phyloP scores from a whole-genome alignment of 768 basidiomycete species.

The Gymnopilus junonius region DNA sequence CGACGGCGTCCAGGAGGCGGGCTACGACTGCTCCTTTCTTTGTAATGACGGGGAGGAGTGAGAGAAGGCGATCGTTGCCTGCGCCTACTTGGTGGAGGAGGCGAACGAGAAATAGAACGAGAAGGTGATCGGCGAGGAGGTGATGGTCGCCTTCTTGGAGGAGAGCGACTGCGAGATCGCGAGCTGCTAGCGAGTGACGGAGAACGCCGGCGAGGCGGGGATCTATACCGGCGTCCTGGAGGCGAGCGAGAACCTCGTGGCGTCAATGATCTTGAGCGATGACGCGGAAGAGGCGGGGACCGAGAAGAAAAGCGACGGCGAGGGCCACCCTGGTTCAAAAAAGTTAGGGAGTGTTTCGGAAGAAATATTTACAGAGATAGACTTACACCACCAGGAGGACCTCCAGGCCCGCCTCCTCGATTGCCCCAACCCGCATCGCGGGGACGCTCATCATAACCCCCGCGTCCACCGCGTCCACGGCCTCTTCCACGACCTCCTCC shows the following conservation, averaged over 20 bases:
- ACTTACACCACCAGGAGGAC: constrained; percentile 34
- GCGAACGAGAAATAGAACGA: constrained; percentile 47
- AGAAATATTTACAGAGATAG: constrained; percentile 1
- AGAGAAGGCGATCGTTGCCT: constrained; percentile 36
- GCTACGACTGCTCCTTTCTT: constrained; percentile 53
- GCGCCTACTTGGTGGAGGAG: constrained; percentile 32
- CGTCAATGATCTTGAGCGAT: constrained; percentile 43
- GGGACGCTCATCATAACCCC: constrained; percentile 50
- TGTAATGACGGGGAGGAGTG: constrained; percentile 39
- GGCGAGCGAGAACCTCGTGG: constrained; percentile 42
- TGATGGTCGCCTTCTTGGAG: constrained; percentile 24
- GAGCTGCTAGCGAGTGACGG: constrained; percentile 25
- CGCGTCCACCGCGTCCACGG: constrained; percentile 54
- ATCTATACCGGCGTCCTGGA: constrained; percentile 27
- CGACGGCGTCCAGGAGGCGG: constrained; percentile 52
- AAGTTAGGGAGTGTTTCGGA: neutral
- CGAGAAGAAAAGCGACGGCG: constrained; percentile 49
- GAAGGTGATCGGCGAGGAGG: constrained; percentile 52
- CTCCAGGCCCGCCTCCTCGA: constrained; percentile 58
- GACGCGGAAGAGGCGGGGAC: constrained; percentile 49
- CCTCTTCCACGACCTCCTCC: constrained; percentile 66
- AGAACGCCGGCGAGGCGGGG: constrained; percentile 40
- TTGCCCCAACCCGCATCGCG: constrained; percentile 74
- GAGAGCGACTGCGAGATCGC: constrained; percentile 27
- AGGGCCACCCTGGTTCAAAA: constrained; percentile 29